Evolutionary conservation across 176 grass and related monocot species (phyloP).

Genomic region (Leersia perrieri): DNA sequence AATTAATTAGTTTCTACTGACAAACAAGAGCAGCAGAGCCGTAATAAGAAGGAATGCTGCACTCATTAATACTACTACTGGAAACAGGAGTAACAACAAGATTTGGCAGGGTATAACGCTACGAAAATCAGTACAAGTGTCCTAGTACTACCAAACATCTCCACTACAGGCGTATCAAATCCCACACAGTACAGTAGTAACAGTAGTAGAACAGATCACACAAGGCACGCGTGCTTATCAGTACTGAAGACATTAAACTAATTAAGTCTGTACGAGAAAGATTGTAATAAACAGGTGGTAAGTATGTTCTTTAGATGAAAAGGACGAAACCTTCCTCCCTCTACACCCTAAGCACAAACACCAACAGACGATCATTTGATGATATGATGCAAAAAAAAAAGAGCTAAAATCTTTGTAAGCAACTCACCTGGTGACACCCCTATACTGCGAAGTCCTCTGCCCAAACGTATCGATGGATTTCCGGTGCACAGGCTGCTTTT

Average conservation of each 20-base stretch:
- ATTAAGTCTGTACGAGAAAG: slow-evolving; percentile 12
- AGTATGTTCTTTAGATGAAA: not conserved
- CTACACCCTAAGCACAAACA: not conserved
- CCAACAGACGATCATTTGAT: not conserved
- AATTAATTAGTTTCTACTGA: slow-evolving; percentile 7
- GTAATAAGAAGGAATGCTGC: slow-evolving; percentile 5
- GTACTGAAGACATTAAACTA: not conserved
- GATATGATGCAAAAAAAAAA: not conserved
- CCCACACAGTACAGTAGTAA: no score
- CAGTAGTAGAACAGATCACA: not conserved
- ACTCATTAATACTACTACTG: slow-evolving; percentile 25
- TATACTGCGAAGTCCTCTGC: slow-evolving; percentile 90
- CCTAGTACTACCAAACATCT: slow-evolving; percentile 1
- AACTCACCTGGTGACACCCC: slow-evolving; percentile 93
- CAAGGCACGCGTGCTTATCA: not conserved
- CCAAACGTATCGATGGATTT: slow-evolving; percentile 99
- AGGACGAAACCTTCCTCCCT: not conserved
- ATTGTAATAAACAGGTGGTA: not conserved
- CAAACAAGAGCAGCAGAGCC: slow-evolving; percentile 22
- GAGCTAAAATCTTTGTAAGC: not conserved
- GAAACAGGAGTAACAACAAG: slow-evolving; percentile 20
- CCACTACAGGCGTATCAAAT: no score
- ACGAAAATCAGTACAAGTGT: no score
- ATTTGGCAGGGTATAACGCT: no score
- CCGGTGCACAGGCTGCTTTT: slow-evolving; percentile 77